Evolutionary conservation across 306 rosid genomes (phyloP), one percentile per base, ranked within the genome.

Genomic region (Cotoneaster glaucophyllus): DNA sequence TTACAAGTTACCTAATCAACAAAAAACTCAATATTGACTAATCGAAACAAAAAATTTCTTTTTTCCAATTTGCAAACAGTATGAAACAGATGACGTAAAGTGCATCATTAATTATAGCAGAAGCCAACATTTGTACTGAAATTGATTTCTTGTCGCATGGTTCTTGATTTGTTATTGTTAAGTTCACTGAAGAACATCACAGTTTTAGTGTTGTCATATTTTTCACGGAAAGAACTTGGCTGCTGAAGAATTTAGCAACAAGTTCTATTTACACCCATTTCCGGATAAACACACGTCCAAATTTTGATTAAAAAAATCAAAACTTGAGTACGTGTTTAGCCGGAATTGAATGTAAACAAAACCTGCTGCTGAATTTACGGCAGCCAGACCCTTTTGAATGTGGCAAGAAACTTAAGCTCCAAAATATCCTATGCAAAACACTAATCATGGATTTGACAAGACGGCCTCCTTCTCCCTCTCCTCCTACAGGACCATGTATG

Each of bases 401-500:
- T 41, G 74, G 29, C 80, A 25, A 11, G 54, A n/a, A 58, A 29
- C 39, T 59, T 26, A 15, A 41, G 29, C 14, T 9, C 41, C n/a
- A 26, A 66, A 64, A 56, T 15, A 72, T 76, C 26, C 6, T 11
- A 39, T 9, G 44, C 13, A 21, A 4, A 61, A 74, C 61, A 45
- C 18, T 65, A 73, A 75, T 29, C 70, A 75, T 9, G 73, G 77
- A 85, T 84, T 85, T 85, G 92, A 88, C 88, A 77, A 74, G 74
- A 78, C 80, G 71, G 12, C 31, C 31, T 45, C n/a, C 86, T 19
- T n/a, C 6, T 29, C 8, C 21, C 3, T 26, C 11, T 28, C 62
- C 21, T 10, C 17, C 64, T 28, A 28, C 86, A 91, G 93, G 93
- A 88, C 93, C 96, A 85, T 85, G 34, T 68, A 48, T 4, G 81